Conservation (phyloP, 2,329 filamentous ascomycete genomes). For the Drechslerella dactyloides region DNA sequence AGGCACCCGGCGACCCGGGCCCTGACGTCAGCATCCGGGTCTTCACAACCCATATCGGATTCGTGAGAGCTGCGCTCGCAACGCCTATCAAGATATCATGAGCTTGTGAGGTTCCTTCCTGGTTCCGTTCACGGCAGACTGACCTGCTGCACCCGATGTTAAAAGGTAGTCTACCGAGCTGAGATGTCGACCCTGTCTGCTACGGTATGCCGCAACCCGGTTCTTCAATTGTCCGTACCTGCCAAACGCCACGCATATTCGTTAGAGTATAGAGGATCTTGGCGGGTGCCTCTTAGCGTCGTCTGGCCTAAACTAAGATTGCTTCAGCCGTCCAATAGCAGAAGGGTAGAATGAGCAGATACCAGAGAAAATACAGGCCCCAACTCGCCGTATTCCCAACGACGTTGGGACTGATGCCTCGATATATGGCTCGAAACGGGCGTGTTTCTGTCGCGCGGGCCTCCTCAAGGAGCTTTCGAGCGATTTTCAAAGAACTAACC, state of each 20-base stretch:
- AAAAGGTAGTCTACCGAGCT: slow-evolving; percentile 55
- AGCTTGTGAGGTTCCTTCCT: slow-evolving; percentile 52
- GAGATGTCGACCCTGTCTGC: slow-evolving; percentile 48
- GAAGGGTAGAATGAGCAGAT: slow-evolving; percentile 55
- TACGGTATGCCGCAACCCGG: slow-evolving; percentile 37
- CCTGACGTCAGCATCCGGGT: slow-evolving; percentile 94
- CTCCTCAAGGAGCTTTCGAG: slow-evolving; percentile 31
- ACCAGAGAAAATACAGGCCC: slow-evolving; percentile 88
- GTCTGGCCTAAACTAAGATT: slow-evolving; percentile 12
- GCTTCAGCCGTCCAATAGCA: slow-evolving; percentile 8
- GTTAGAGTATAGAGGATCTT: slow-evolving; percentile 30
- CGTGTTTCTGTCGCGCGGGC: slow-evolving; percentile 41
- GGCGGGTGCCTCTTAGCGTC: slow-evolving; percentile 14
- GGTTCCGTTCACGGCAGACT: neutral
- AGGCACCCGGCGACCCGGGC: slow-evolving; percentile 73
- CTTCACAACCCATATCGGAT: slow-evolving; percentile 98
- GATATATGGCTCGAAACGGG: slow-evolving; percentile 69
- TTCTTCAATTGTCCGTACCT: slow-evolving; percentile 59
- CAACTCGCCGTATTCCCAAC: slow-evolving; percentile 88
- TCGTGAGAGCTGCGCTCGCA: slow-evolving; percentile 78
- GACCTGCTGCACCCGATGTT: slow-evolving; percentile 55
- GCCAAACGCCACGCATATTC: slow-evolving; percentile 53
- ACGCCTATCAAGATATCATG: slow-evolving; percentile 70
- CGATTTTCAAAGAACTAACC: slow-evolving; percentile 43
- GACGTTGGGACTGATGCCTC: slow-evolving; percentile 87